phyloP scores from a whole-genome alignment of 2,329 filamentous ascomycete genomes.

The Calonectria fujianensis region DNA sequence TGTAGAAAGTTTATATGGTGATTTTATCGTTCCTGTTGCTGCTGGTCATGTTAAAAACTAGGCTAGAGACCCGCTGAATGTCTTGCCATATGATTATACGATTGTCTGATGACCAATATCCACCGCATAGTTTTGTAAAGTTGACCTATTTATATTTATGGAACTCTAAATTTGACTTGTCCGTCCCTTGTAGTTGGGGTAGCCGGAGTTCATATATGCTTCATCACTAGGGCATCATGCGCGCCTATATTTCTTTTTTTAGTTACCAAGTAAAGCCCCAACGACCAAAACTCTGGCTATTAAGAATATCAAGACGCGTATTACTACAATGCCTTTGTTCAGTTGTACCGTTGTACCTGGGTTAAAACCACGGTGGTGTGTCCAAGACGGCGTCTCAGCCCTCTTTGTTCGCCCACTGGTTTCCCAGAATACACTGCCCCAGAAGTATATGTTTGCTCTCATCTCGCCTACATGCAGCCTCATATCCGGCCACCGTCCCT shows the following conservation, averaged over 20 bases:
- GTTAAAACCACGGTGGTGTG: background rate
- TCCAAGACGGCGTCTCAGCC: background rate
- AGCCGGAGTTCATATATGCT: background rate
- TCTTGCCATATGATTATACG: background rate
- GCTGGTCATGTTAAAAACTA: background rate
- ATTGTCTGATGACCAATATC: no score
- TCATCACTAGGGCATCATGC: background rate
- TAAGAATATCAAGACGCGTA: background rate
- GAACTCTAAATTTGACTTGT: background rate
- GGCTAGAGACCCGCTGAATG: background rate
- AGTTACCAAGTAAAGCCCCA: background rate
- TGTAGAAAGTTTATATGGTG: conserved; percentile 84
- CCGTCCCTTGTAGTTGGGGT: background rate
- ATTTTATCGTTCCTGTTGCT: background rate
- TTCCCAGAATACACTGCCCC: background rate
- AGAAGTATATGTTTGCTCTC: background rate
- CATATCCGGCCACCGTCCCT: background rate
- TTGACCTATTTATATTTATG: background rate
- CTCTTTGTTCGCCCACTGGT: background rate
- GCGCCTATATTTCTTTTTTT: background rate
- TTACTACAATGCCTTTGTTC: background rate
- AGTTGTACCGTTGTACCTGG: background rate
- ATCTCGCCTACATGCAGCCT: background rate
- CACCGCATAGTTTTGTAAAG: background rate
- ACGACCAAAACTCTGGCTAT: background rate